Evolutionary conservation across 352 stramenopile species (phyloP), one percentile per base, ranked within the genome.

Genomic region (Phytophthora crassamura): DNA sequence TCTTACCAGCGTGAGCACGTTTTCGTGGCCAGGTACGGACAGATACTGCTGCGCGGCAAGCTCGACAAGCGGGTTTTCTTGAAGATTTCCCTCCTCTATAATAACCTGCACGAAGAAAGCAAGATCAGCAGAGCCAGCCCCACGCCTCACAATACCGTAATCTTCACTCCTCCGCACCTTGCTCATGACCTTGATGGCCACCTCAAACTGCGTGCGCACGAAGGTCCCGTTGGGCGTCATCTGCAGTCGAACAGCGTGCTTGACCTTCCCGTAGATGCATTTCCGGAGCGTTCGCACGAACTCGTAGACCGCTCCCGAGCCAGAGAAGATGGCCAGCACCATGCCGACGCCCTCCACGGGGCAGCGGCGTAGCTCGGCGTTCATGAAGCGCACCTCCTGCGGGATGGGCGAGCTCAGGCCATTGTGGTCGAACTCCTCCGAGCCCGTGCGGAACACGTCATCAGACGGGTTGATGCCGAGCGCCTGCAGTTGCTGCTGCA

Each of bases 181-280:
- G 76, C 86, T 95, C 86, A 95, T 95, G 67, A 95, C 80, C 59
- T 95, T 95, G 59, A 95, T 92, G 18, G 86, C 86, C 42, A 95
- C 86, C 47, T 95, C 86, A 42, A 82, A 77, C 55, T 88, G 86
- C 16, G 84, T 95, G 49, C 86, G 86, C 47, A 93, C 72, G 39
- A 95, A 93, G 8, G 85, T 89, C 39, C 86, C 86, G 43, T 89
- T 80, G 10, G 72, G 55, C 7, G 79, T 90, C 70, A 92, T 79
- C 50, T 92, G 82, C 56, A 95, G 77, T n/a, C 84, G 81, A 59
- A 95, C 86, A 32, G 86, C 86, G 67, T 95, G 86, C 67, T 95
- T 95, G 16, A 95, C 86, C 64, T 95, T 95, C 41, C 86, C 86
- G 69, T 93, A 95, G 50, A 95, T 95, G 60, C 86, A 95, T 62